phyloP scores from a whole-genome alignment of 495 filamentous ascomycete species.

The Apodospora peruviana region DNA sequence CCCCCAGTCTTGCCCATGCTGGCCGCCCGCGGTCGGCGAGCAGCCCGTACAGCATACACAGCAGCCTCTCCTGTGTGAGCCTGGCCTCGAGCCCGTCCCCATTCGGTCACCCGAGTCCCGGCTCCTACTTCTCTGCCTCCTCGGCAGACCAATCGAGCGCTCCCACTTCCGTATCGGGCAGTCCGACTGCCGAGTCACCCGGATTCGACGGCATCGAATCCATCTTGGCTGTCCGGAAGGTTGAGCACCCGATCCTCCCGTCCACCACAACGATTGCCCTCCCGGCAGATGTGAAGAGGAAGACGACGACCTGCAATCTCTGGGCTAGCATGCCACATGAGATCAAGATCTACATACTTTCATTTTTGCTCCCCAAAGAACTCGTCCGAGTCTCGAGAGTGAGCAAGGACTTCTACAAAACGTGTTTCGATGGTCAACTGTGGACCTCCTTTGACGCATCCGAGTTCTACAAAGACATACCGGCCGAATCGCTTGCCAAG shows the following conservation, averaged over 20 bases:
- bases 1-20: constrained; percentile 63
- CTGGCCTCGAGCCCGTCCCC: constrained; percentile 57
- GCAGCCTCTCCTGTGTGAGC: constrained; percentile 77
- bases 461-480: constrained; percentile 81
- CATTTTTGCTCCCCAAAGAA: constrained; percentile 71
- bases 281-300: constrained; percentile 55
- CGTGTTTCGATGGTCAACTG: constrained; percentile 93
- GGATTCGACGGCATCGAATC: constrained; percentile 29
- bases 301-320: constrained; percentile 56
- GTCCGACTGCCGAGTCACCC: constrained; percentile 37
- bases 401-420: constrained; percentile 72
- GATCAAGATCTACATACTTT: constrained; percentile 71
- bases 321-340: constrained; percentile 80
- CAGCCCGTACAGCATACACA: constrained; percentile 51
- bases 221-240: constrained; percentile 28
- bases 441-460: constrained; percentile 83
- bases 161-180: constrained; percentile 54
- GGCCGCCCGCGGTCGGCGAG: constrained; percentile 60
- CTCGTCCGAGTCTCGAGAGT: constrained; percentile 76
- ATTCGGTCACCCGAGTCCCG: constrained; percentile 41
- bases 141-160: constrained; percentile 60
- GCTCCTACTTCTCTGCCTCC: constrained; percentile 50
- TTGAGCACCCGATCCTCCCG: constrained; percentile 19
- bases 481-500: constrained; percentile 73
- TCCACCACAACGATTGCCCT: constrained; percentile 55